Conservation (phyloP, 805 yeast species). For the Schizosaccharomyces osmophilus region DNA sequence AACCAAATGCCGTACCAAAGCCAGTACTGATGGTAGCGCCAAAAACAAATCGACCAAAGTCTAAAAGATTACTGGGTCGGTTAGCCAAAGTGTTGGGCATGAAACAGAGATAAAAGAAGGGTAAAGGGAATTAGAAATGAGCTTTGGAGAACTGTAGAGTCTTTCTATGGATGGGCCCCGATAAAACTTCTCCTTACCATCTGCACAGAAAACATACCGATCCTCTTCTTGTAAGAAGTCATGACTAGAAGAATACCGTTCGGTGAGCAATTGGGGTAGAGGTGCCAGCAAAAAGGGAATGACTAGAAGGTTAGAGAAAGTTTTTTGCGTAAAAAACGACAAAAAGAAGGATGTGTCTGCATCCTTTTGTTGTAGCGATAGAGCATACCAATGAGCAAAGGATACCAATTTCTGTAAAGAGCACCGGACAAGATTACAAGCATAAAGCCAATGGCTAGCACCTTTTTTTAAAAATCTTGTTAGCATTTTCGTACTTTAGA, state of each 20-base stretch:
- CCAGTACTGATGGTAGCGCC: not conserved
- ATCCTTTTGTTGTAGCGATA: no score
- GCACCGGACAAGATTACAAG: conserved; percentile 74
- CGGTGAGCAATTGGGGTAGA: not conserved
- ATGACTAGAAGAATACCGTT: not conserved
- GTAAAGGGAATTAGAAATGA: no score
- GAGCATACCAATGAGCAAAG: conserved; percentile 35
- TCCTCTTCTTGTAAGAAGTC: conserved; percentile 1
- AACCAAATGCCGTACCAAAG: not conserved
- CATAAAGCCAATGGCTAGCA: conserved; percentile 73
- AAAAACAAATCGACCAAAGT: not conserved
- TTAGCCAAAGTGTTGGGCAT: not conserved
- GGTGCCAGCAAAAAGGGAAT: not conserved
- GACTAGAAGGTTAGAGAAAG: not conserved
- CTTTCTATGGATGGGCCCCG: no score
- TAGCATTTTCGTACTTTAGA: not conserved
- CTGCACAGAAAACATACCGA: not conserved
- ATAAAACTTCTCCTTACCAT: no score
- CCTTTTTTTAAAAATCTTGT: conserved; percentile 8
- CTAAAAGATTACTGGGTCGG: not conserved
- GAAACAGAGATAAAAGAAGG: not conserved
- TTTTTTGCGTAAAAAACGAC: no score
- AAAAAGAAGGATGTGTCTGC: no score
- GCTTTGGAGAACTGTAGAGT: not conserved
- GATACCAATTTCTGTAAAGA: conserved; percentile 74